phyloP scores from a whole-genome alignment of 768 basidiomycete genomes.

The Boletus reticulatus region DNA sequence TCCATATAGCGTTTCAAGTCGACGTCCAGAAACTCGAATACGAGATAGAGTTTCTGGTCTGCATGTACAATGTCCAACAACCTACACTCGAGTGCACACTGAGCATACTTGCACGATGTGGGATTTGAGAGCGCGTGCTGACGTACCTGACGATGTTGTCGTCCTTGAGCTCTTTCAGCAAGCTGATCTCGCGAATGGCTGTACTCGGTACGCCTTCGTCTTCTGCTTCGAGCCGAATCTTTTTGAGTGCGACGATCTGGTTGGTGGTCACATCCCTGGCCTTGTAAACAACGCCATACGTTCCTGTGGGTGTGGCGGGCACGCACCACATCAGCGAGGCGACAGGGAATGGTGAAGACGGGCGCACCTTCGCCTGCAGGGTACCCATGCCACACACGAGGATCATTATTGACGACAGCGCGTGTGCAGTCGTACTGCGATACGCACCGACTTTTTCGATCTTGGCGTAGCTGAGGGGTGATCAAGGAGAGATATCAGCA shows the following conservation, averaged over 20 bases:
- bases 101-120: constrained; percentile 2
- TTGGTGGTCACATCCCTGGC: constrained; percentile 79
- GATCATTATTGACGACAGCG: constrained; percentile 11
- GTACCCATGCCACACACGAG: constrained; percentile 16
- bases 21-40: constrained; percentile 96
- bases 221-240: constrained; percentile 96
- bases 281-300: constrained; percentile 98
- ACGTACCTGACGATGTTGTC: constrained; percentile 89
- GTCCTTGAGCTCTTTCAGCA: constrained; percentile 95
- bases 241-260: constrained; percentile 93
- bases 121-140: neutral
- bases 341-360: neutral
- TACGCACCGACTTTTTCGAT: constrained; percentile 96
- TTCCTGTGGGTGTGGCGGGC: constrained; percentile 53
- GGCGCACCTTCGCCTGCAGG: constrained; percentile 43
- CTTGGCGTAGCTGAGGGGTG: constrained; percentile 80
- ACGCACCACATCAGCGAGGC: constrained; percentile 1
- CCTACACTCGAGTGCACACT: constrained; percentile 40
- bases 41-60: constrained; percentile 96
- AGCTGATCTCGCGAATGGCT: constrained; percentile 95
- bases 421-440: constrained; percentile 10
- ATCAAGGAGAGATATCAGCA: constrained; percentile 15
- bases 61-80: constrained; percentile 95
- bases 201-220: constrained; percentile 99
- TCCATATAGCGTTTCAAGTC: constrained; percentile 99